Percentiles rank a stretch among this genome's conserved stretches.
These are phyloP conservation scores for Penicillium paradoxum DNA, from an alignment of 495 filamentous ascomycete genomes.

Conservation along the genomic window DNA sequence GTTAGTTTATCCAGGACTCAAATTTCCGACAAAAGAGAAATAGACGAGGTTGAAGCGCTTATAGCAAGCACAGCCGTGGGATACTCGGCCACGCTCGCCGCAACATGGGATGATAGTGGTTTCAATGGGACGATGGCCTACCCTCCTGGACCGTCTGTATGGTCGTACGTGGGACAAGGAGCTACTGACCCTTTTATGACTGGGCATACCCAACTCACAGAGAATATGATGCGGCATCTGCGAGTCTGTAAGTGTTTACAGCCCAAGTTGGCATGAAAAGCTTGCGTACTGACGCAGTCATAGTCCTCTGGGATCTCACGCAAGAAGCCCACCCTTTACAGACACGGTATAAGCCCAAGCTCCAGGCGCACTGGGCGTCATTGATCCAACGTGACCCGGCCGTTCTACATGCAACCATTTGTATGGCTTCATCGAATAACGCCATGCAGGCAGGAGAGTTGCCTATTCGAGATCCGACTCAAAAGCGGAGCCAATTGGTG, in stretches of 20 bases:
- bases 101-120: slow-evolving; percentile 9
- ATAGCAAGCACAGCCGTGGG: background rate
- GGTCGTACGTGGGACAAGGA: slow-evolving; percentile 30
- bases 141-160: slow-evolving; percentile 12
- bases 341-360: slow-evolving; percentile 32
- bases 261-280: background rate
- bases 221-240: slow-evolving; percentile 41
- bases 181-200: slow-evolving; percentile 41
- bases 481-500: slow-evolving; percentile 32
- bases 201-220: slow-evolving; percentile 38
- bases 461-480: slow-evolving; percentile 34
- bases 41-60: slow-evolving; percentile 12
- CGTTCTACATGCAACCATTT: slow-evolving; percentile 40
- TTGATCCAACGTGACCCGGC: slow-evolving; percentile 40
- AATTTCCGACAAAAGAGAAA: slow-evolving; percentile 4
- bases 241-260: slow-evolving; percentile 33
- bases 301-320: slow-evolving; percentile 42
- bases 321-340: slow-evolving; percentile 40
- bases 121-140: slow-evolving; percentile 14
- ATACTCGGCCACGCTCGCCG: slow-evolving; percentile 7
- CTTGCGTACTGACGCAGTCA: slow-evolving; percentile 9
- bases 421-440: slow-evolving; percentile 39
- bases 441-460: slow-evolving; percentile 37
- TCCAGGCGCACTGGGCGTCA: slow-evolving; percentile 40
- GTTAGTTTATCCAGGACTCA: slow-evolving; percentile 11